Percentiles rank a stretch among this genome's conserved stretches.
Evolutionary conservation across 331 rosid species (phyloP).

Genomic region (Spiraea crenata): DNA sequence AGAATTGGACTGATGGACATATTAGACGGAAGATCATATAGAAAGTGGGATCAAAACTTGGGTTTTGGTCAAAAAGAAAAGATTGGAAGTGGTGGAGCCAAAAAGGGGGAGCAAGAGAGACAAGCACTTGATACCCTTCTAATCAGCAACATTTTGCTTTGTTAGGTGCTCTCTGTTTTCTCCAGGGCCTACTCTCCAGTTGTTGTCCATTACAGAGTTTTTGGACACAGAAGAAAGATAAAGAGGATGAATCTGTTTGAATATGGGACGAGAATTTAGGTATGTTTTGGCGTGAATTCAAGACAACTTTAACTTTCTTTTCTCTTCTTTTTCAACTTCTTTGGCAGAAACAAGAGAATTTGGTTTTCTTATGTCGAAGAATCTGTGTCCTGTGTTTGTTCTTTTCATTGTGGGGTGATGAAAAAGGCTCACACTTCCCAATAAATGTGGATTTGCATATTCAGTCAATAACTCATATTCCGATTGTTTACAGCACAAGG

Average conservation of each 20-base stretch:
- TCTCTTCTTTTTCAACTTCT: slow-evolving; percentile 10
- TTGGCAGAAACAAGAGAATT: background rate
- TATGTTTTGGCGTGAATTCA: slow-evolving; percentile 6
- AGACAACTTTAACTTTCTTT: background rate
- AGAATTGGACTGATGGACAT: too few relatives aligned
- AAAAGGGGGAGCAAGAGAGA: slow-evolving; percentile 30
- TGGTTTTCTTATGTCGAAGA: slow-evolving; percentile 1
- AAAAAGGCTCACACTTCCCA: slow-evolving; percentile 11
- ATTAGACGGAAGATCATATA: too few relatives aligned
- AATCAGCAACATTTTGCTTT: slow-evolving; percentile 41
- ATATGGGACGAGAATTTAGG: background rate
- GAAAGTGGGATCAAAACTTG: too few relatives aligned
- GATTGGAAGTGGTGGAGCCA: slow-evolving; percentile 16
- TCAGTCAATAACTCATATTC: slow-evolving; percentile 3
- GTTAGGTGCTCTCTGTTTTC: slow-evolving; percentile 38
- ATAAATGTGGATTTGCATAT: slow-evolving; percentile 13
- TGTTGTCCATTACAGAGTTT: slow-evolving; percentile 33
- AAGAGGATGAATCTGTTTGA: slow-evolving; percentile 44
- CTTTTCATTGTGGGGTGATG: slow-evolving; percentile 3
- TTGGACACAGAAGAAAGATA: background rate
- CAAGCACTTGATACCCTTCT: slow-evolving; percentile 42
- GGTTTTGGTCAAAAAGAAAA: slow-evolving; percentile 17
- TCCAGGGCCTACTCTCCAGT: slow-evolving; percentile 34
- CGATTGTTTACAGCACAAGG: slow-evolving; percentile 2
- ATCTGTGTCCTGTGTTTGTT: slow-evolving; percentile 6